Conservation (phyloP, 345 rosid genomes). For the Dipteronia sinensis region DNA sequence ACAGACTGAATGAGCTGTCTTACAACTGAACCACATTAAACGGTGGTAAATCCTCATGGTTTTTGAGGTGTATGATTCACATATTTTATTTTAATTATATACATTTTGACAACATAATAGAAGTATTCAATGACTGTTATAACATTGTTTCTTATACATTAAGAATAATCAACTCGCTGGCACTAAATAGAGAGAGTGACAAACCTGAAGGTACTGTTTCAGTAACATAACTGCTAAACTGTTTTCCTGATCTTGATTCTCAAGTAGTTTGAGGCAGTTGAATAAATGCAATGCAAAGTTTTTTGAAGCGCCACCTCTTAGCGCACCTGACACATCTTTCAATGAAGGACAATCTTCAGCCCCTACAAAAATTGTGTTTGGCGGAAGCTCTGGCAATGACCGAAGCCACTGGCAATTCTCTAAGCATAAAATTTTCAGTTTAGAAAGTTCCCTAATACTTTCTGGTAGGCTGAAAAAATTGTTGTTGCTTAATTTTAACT, state of each 20-base stretch:
- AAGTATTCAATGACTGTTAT: neutral
- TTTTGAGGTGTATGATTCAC: neutral
- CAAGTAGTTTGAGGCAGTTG: neutral
- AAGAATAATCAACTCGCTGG: neutral
- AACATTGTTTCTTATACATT: neutral
- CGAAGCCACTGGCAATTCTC: constrained; percentile 4
- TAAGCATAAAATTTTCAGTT: constrained; percentile 14
- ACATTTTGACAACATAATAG: neutral
- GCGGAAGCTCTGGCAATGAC: constrained; percentile 19
- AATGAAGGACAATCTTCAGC: constrained; percentile 6
- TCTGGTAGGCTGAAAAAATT: neutral
- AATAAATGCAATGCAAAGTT: neutral
- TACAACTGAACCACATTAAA: too few species aligned
- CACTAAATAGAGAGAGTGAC: neutral
- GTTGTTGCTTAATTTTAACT: neutral
- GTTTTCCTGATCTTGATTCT: neutral
- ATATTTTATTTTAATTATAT: too few species aligned
- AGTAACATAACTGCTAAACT: neutral
- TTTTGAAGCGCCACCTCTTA: neutral
- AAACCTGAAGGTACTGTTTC: neutral
- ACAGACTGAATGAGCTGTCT: too few species aligned
- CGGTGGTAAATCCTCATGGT: too few species aligned
- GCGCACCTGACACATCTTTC: constrained; percentile 1
- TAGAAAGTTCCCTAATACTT: neutral
- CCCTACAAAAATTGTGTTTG: neutral